These are phyloP conservation scores for Suhomyces faveliae DNA, from an alignment of 805 yeast species.

Conservation along the genomic window DNA sequence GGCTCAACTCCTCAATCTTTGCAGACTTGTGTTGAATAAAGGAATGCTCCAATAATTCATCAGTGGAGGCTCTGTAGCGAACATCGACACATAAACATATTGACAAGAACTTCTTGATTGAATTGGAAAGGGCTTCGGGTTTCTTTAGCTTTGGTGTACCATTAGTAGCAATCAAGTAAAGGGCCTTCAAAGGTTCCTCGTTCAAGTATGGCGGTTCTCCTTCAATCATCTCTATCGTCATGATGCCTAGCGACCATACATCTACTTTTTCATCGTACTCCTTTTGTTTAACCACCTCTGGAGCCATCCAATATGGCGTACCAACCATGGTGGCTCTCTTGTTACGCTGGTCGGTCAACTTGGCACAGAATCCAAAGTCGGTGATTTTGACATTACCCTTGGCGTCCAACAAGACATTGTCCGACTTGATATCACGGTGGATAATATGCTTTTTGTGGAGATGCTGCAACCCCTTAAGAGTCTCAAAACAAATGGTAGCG, in stretches of 20 bases:
- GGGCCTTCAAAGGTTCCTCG: slow-evolving; percentile 75
- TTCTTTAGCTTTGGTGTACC: slow-evolving; percentile 75
- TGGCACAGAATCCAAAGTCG: slow-evolving; percentile 57
- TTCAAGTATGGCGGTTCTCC: slow-evolving; percentile 83
- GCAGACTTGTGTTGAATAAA: slow-evolving; percentile 65
- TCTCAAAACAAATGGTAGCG: slow-evolving; percentile 86
- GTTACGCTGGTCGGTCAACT: slow-evolving; percentile 66
- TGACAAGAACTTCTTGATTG: slow-evolving; percentile 81
- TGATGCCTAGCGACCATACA: slow-evolving; percentile 80
- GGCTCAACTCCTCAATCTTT: slow-evolving; percentile 54
- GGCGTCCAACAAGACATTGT: slow-evolving; percentile 44
- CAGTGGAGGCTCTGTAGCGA: slow-evolving; percentile 84
- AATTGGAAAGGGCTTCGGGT: slow-evolving; percentile 67
- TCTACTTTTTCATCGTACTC: slow-evolving; percentile 82
- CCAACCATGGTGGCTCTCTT: slow-evolving; percentile 87
- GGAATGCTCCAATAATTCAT: slow-evolving; percentile 76
- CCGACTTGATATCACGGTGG: slow-evolving; percentile 56
- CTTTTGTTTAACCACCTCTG: slow-evolving; percentile 77
- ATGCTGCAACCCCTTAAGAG: slow-evolving; percentile 87
- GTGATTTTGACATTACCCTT: slow-evolving; percentile 45
- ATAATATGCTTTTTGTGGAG: slow-evolving; percentile 90
- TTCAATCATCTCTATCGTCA: slow-evolving; percentile 86
- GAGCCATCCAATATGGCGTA: slow-evolving; percentile 91
- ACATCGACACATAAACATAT: slow-evolving; percentile 95
- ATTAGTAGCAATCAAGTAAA: slow-evolving; percentile 73